phyloP scores from a whole-genome alignment of 1,139 yeast species.

The Blastobotrys apis region DNA sequence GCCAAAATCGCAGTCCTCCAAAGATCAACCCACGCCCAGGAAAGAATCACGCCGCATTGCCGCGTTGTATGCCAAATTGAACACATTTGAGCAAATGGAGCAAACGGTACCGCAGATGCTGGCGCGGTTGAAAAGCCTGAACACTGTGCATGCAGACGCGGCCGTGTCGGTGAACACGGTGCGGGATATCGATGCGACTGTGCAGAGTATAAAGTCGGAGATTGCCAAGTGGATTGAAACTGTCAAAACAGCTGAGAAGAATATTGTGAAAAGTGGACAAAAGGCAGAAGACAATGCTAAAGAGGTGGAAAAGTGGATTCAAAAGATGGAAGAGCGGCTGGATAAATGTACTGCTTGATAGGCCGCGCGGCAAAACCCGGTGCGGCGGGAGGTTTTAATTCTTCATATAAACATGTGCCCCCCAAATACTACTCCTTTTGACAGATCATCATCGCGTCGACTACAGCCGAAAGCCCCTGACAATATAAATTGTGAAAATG shows the following conservation, averaged over 20 bases:
- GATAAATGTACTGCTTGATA: no score
- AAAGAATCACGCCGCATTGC: conserved; percentile 33
- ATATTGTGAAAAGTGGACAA: conserved; percentile 35
- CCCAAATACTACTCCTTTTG: no score
- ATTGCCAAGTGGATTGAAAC: conserved; percentile 42
- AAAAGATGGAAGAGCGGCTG: conserved; percentile 14
- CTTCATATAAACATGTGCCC: no score
- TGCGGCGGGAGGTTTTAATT: no score
- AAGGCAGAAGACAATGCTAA: conserved; percentile 21
- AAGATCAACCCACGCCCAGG: conserved; percentile 6
- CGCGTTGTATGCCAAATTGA: conserved; percentile 39
- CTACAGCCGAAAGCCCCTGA: no score
- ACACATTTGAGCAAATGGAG: conserved; percentile 38
- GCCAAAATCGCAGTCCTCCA: conserved; percentile 14
- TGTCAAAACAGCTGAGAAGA: conserved; percentile 38
- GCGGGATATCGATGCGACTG: conserved; percentile 42
- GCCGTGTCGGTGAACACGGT: conserved; percentile 52
- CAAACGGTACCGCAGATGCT: conserved; percentile 42
- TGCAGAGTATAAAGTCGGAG: conserved; percentile 40
- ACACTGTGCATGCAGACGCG: conserved; percentile 46
- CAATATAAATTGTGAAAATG: no score
- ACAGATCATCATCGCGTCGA: no score
- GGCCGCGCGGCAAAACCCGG: no score
- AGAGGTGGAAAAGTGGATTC: conserved; percentile 19
- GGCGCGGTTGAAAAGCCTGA: conserved; percentile 44